A percentile compares a stretch with the other conserved stretches of the same genome.
phyloP scores from a whole-genome alignment of 2,329 filamentous ascomycete genomes.

The Parasarocladium wereldwijsianum region DNA sequence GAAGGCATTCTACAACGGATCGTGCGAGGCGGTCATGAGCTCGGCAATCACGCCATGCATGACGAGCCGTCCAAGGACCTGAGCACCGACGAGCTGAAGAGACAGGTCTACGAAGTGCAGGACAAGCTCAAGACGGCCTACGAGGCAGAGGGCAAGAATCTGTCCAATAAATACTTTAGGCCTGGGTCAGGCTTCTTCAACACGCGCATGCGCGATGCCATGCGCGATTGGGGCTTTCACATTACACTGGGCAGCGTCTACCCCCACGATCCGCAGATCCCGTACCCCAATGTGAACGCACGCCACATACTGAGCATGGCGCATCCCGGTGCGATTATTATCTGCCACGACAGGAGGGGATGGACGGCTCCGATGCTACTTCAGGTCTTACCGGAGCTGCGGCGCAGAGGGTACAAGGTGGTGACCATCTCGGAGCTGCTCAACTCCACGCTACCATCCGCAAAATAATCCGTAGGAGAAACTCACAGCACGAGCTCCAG shows the following conservation, averaged over 20 bases:
- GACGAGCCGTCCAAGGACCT: slow-evolving; percentile 62
- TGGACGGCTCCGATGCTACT: slow-evolving; percentile 74
- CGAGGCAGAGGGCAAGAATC: slow-evolving; percentile 22
- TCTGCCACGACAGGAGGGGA: slow-evolving; percentile 71
- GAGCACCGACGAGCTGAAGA: slow-evolving; percentile 38
- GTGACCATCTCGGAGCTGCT: slow-evolving; percentile 59
- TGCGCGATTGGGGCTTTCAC: slow-evolving; percentile 48
- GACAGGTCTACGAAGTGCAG: slow-evolving; percentile 53
- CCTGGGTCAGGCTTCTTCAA: slow-evolving; percentile 80
- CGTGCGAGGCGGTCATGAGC: slow-evolving; percentile 49
- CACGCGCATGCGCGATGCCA: slow-evolving; percentile 46
- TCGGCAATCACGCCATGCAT: slow-evolving; percentile 81
- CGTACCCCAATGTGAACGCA: slow-evolving; percentile 54
- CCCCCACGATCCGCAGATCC: slow-evolving; percentile 81
- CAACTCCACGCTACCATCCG: slow-evolving; percentile 11
- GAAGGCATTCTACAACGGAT: slow-evolving; percentile 41
- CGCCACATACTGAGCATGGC: slow-evolving; percentile 70
- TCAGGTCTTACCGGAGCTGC: slow-evolving; percentile 57
- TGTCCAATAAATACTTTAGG: slow-evolving; percentile 55
- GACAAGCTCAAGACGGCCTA: slow-evolving; percentile 43
- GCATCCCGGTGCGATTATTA: slow-evolving; percentile 61
- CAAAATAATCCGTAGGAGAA: not conserved
- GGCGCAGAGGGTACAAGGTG: slow-evolving; percentile 51
- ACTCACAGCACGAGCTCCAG: slow-evolving; percentile 17
- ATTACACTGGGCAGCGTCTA: slow-evolving; percentile 76